A percentile compares a stretch with the other conserved stretches of the same genome.
Conservation (phyloP, 331 rosid species). For the Quercus tomentella region DNA sequence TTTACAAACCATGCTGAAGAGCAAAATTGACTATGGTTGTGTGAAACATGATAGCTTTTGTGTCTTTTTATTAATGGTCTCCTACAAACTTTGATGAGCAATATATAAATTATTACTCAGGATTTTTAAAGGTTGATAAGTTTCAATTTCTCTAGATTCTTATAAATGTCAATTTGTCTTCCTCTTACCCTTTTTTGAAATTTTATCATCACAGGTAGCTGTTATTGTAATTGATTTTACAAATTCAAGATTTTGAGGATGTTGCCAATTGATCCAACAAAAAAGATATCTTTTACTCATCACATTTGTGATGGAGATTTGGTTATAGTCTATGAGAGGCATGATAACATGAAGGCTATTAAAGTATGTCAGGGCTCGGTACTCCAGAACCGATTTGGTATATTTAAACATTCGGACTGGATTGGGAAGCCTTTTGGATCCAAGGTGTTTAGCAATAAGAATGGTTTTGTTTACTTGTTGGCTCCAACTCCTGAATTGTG, state of each 20-base stretch:
- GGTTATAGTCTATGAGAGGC: constrained; percentile 70
- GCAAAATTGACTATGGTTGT: not conserved
- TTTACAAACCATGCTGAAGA: not conserved
- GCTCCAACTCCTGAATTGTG: constrained; percentile 85
- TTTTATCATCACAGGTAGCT: not conserved
- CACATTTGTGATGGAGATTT: constrained; percentile 52
- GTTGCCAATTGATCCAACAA: constrained; percentile 45
- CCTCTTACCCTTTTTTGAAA: not conserved
- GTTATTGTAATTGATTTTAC: not conserved
- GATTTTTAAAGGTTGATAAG: not conserved
- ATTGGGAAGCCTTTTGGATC: constrained; percentile 78
- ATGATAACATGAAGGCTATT: constrained; percentile 68
- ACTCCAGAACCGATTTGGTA: constrained; percentile 75
- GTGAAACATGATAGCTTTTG: not conserved
- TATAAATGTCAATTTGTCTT: not conserved
- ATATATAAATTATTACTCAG: not conserved
- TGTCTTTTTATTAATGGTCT: not conserved
- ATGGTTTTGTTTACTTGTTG: constrained; percentile 70
- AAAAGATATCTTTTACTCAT: constrained; percentile 51
- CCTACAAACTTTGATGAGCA: not conserved
- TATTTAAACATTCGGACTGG: constrained; percentile 78
- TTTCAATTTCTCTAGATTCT: not conserved
- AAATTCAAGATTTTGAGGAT: constrained; percentile 32
- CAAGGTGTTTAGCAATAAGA: constrained; percentile 69
- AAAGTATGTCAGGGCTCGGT: constrained; percentile 49